A percentile compares a stretch with the other conserved stretches of the same genome.
Evolutionary conservation across 179 eudicot species (phyloP).

Genomic region (Drosera spatulata): DNA sequence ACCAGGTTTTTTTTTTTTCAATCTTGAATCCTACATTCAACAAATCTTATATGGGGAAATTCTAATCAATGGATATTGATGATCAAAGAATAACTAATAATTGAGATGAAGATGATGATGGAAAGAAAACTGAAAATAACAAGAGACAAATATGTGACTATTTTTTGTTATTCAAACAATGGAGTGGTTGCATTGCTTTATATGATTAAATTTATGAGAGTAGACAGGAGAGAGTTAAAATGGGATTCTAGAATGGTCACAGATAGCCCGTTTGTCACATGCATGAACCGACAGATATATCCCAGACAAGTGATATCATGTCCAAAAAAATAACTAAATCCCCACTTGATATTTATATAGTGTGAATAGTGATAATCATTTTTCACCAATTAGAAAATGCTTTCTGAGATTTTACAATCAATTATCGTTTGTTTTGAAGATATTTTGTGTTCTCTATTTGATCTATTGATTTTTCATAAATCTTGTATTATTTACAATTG

Average conservation of each 20-base stretch:
- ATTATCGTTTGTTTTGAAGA: conserved; percentile 10
- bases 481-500: no score
- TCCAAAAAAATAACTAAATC: no score
- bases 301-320: conserved; percentile 14
- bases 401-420: neutral
- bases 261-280: conserved; percentile 30
- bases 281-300: conserved; percentile 25
- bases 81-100: neutral
- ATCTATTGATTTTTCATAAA: no score
- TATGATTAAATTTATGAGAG: conserved; percentile 9
- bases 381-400: no score
- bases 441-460: no score
- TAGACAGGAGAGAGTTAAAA: conserved; percentile 9
- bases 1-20: no score
- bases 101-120: neutral
- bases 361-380: no score
- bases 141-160: neutral
- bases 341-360: no score
- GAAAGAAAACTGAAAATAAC: conserved; percentile 1
- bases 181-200: conserved; percentile 30
- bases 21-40: conserved; percentile 10
- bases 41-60: conserved; percentile 2
- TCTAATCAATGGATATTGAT: neutral
- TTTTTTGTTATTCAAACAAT: conserved; percentile 7
- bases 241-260: conserved; percentile 37